Conservation (phyloP, 176 grass and related monocot genomes). For the Puya raimondii region DNA sequence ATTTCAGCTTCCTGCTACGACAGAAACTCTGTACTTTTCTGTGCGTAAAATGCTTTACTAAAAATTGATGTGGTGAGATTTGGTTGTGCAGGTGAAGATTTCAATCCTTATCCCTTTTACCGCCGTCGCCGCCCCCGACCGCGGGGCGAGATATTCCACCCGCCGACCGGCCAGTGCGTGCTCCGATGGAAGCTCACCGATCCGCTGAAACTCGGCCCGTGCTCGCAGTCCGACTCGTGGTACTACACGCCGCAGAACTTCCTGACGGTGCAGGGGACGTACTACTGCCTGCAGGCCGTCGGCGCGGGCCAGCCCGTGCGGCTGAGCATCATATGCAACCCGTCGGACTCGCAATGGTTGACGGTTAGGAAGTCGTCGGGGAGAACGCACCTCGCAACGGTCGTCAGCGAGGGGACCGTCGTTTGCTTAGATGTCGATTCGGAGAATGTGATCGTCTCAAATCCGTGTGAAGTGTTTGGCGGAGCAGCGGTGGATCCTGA, state of each 20-base stretch:
- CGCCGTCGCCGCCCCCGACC: not conserved
- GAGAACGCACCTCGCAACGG: slow-evolving; percentile 24
- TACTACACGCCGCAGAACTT: slow-evolving; percentile 32
- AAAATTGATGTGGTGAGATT: not conserved
- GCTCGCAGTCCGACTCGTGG: slow-evolving; percentile 25
- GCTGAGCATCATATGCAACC: slow-evolving; percentile 25
- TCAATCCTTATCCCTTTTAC: too few relatives aligned
- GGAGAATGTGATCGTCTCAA: slow-evolving; percentile 11
- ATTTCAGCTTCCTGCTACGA: too few relatives aligned
- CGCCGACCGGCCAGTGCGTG: slow-evolving; percentile 21
- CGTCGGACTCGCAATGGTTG: slow-evolving; percentile 25
- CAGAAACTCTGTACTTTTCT: too few relatives aligned
- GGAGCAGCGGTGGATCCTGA: not conserved
- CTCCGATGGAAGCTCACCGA: slow-evolving; percentile 3
- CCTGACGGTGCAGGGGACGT: slow-evolving; percentile 20
- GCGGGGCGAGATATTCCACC: slow-evolving; percentile 29
- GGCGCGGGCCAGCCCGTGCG: slow-evolving; percentile 9
- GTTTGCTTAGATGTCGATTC: slow-evolving; percentile 23
- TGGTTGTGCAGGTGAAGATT: slow-evolving; percentile 5
- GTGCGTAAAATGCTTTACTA: not conserved
- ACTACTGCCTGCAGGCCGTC: slow-evolving; percentile 24
- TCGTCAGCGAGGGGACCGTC: slow-evolving; percentile 18
- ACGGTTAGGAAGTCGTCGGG: not conserved
- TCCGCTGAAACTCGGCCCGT: slow-evolving; percentile 24
- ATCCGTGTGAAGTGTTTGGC: slow-evolving; percentile 16